Evolutionary conservation across 306 rosid genomes (phyloP), one percentile per base, ranked within the genome.

Genomic region (Prunus kanzakura): DNA sequence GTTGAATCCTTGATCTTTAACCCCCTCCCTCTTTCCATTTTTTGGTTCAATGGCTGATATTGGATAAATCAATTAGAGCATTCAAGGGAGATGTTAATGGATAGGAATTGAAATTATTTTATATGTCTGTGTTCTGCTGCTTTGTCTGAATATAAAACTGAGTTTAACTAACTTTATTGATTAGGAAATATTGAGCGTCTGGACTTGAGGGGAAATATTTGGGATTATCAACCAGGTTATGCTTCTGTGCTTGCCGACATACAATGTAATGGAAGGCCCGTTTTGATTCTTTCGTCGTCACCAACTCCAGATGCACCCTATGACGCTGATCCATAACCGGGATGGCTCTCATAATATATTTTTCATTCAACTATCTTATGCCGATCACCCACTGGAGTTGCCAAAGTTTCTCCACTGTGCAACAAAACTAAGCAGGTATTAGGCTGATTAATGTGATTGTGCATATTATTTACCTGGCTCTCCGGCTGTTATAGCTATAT

Each of bases 311-410:
- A 51, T 78, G 86, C 77, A 65, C 96, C 79, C 63, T 63, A 84
- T 30, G 97, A 95, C 12, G 86, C 83, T 76, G 99, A 95, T 82
- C 99, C 97, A 13, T 95, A 87, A 86, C 52, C 64, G 54, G 75
- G 30, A 20, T 41, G 14, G 74, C 51, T 55, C 55, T 60, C 56
- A 22, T 5, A 11, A 8, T 60, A 11, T 22, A 60, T 2, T 67
- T 27, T 76, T 1, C 6, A 32, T 47, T 18, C 56, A 54, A 69
- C 58, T 14, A 8, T n/a, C 12, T 8, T 50, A 32, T 32, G 54
- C 23, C 54, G 22, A 54, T 29, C 27, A 43, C 58, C 32, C 60
- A 8, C 32, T 75, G 29, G 13, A 67, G 58, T n/a, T 52, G 11
- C 52, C 66, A 35, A 5, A 69, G 23, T 13, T n/a, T 19, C 38